These are phyloP conservation scores for Coemansia sp. DNA, from an alignment of 371 early-diverging fungal genomes.

Conservation along the genomic window DNA sequence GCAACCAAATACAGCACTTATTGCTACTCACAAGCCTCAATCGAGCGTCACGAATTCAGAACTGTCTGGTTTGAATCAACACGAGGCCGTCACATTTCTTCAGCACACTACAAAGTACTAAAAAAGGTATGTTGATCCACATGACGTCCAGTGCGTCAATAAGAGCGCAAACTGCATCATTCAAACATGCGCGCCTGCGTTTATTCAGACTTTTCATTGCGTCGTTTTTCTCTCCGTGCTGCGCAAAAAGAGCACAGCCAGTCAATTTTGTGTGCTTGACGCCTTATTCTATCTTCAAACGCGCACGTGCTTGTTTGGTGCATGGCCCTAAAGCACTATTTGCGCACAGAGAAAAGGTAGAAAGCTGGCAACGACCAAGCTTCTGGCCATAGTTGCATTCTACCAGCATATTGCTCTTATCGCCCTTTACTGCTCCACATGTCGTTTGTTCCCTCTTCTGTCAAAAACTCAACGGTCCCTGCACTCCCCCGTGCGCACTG, in stretches of 20 bases:
- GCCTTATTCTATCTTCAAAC: neutral
- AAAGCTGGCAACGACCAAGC: neutral
- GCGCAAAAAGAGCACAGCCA: neutral
- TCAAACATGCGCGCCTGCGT: neutral
- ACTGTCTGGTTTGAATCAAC: no score
- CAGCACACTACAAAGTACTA: neutral
- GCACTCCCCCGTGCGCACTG: neutral
- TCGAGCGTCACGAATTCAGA: neutral
- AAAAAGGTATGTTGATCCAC: conserved; percentile 4
- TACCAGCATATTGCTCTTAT: neutral
- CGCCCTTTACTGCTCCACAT: neutral
- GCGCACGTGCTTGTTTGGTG: neutral
- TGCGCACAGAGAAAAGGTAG: neutral
- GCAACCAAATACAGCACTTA: neutral
- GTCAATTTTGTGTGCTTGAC: neutral
- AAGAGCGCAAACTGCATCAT: neutral
- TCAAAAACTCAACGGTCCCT: neutral
- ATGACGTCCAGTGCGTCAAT: conserved; percentile 1
- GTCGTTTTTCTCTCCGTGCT: neutral
- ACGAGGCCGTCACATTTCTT: neutral
- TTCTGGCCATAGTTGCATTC: neutral
- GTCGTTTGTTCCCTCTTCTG: neutral
- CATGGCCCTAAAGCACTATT: neutral
- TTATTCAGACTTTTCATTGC: neutral
- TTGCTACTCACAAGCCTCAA: neutral